Conservation (phyloP, 2,329 filamentous ascomycete species). For the Alternaria longipes region DNA sequence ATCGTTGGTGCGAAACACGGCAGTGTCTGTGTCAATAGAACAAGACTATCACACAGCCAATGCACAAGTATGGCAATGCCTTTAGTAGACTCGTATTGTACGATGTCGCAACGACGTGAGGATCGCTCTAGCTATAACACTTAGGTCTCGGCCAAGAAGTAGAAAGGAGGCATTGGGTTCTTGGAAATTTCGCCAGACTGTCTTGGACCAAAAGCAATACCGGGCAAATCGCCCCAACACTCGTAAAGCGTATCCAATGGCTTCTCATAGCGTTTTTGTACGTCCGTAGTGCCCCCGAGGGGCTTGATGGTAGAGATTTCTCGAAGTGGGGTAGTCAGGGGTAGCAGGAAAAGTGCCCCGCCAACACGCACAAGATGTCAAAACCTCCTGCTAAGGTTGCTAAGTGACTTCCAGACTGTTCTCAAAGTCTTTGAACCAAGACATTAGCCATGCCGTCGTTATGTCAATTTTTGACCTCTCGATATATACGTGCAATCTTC, state of each 20-base stretch:
- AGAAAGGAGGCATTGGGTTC: not conserved
- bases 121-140: not conserved
- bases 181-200: not conserved
- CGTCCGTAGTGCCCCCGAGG: not conserved
- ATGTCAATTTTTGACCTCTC: not conserved
- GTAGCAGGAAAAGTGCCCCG: not conserved
- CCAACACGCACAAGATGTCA: not conserved
- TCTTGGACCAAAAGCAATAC: not conserved
- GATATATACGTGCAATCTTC: too few relatives aligned
- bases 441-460: not conserved
- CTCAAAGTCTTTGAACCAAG: not conserved
- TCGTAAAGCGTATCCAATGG: not conserved
- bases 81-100: not conserved
- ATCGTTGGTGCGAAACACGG: not conserved
- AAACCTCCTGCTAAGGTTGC: not conserved
- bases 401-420: not conserved
- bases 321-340: constrained; percentile 1
- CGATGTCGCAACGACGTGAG: not conserved
- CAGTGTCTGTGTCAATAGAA: not conserved
- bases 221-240: not conserved
- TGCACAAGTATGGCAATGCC: not conserved
- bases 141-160: not conserved
- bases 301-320: not conserved
- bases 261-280: not conserved
- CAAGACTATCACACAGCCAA: not conserved